A percentile compares a stretch with the other conserved stretches of the same genome.
These are phyloP conservation scores for Ceratocystis alfenasii DNA, from an alignment of 2,329 filamentous ascomycete species.

Conservation along the genomic window DNA sequence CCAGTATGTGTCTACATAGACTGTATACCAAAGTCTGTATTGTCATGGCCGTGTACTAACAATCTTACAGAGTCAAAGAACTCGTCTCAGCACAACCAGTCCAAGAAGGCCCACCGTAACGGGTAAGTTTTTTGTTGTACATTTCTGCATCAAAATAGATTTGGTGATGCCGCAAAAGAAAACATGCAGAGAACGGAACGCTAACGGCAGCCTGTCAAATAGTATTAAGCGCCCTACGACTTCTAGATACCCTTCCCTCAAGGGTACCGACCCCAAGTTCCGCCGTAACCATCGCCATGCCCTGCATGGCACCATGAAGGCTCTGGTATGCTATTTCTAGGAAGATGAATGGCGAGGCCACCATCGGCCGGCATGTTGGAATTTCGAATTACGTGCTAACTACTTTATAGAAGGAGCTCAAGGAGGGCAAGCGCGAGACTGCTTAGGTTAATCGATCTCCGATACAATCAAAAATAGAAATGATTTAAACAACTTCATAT, in stretches of 20 bases:
- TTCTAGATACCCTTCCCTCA: constrained; percentile 94
- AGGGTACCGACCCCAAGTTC: constrained; percentile 99
- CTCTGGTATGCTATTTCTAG: constrained; percentile 58
- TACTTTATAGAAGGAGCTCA: constrained; percentile 73
- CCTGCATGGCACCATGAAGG: constrained; percentile 96
- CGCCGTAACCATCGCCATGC: constrained; percentile 99
- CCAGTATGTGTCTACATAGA: constrained; percentile 29
- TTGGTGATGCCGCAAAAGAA: neutral
- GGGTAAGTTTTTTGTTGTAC: constrained; percentile 44
- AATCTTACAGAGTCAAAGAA: constrained; percentile 83
- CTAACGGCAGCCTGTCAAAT: constrained; percentile 24
- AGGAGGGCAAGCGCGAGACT: constrained; percentile 85
- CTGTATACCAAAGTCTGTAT: neutral
- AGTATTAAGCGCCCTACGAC: constrained; percentile 99
- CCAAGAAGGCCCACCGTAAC: constrained; percentile 98
- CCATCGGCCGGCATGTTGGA: neutral
- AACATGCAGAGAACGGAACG: neutral
- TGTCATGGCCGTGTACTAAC: constrained; percentile 12
- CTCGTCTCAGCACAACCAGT: constrained; percentile 98
- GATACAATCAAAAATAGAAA: constrained; percentile 22
- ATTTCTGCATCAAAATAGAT: neutral
- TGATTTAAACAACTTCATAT: constrained; percentile 19
- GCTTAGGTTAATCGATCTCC: constrained; percentile 44
- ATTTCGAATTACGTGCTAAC: constrained; percentile 28
- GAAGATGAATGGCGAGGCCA: neutral